A percentile compares a stretch with the other conserved stretches of the same genome.
These are phyloP conservation scores for Paecilomyces formosus DNA, from an alignment of 2,329 filamentous ascomycete genomes.

Conservation along the genomic window DNA sequence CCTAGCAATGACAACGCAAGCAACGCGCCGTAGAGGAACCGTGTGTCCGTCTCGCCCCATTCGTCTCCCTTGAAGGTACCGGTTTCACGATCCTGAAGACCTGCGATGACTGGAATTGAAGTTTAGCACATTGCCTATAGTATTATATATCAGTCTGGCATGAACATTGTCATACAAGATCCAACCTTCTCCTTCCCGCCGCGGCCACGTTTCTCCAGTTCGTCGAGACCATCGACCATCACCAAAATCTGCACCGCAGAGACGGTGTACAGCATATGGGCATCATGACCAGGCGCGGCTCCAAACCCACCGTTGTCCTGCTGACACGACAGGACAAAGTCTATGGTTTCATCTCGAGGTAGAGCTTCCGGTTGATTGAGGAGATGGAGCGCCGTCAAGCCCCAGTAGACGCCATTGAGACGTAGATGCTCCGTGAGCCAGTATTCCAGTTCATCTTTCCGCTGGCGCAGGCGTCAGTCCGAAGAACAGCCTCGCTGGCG, in stretches of 20 bases:
- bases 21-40: slow-evolving; percentile 85
- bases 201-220: slow-evolving; percentile 64
- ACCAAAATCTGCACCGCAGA: slow-evolving; percentile 91
- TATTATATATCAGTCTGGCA: slow-evolving; percentile 6
- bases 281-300: slow-evolving; percentile 86
- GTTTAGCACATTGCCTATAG: slow-evolving; percentile 12
- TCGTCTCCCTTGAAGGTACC: slow-evolving; percentile 91
- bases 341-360: slow-evolving; percentile 70
- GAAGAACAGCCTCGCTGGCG: slow-evolving; percentile 14
- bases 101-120: slow-evolving; percentile 58
- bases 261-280: slow-evolving; percentile 92
- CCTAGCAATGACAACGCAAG: slow-evolving; percentile 81
- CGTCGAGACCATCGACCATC: slow-evolving; percentile 74
- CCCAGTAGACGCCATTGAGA: slow-evolving; percentile 95
- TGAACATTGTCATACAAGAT: slow-evolving; percentile 55
- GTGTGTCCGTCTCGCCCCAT: slow-evolving; percentile 93
- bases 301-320: slow-evolving; percentile 85
- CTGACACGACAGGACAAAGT: slow-evolving; percentile 94
- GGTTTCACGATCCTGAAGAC: slow-evolving; percentile 68
- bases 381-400: slow-evolving; percentile 78
- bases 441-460: slow-evolving; percentile 92
- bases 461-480: slow-evolving; percentile 43
- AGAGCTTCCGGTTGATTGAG: slow-evolving; percentile 75
- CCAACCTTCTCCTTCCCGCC: slow-evolving; percentile 65
- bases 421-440: slow-evolving; percentile 96